These are phyloP conservation scores for Ophioceras dolichostomum DNA, from an alignment of 2,329 filamentous ascomycete species.

Conservation along the genomic window DNA sequence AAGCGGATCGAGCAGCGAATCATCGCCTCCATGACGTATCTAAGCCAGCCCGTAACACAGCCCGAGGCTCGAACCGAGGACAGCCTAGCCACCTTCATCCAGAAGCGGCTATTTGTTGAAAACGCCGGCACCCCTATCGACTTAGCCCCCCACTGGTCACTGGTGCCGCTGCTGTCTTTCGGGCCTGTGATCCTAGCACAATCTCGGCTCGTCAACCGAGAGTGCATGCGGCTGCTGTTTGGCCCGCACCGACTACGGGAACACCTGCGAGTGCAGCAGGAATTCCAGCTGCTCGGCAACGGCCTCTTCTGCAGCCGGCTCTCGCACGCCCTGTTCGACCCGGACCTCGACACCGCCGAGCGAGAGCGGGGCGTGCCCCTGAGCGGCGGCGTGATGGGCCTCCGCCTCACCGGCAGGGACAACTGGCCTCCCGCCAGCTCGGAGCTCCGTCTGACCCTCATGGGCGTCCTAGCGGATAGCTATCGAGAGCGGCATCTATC, in stretches of 20 bases:
- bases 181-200: constrained; percentile 63
- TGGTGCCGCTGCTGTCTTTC: constrained; percentile 61
- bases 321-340: constrained; percentile 73
- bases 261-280: constrained; percentile 63
- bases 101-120: constrained; percentile 24
- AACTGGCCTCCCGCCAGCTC: constrained; percentile 92
- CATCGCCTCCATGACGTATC: constrained; percentile 32
- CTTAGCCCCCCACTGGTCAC: constrained; percentile 43
- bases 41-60: constrained; percentile 22
- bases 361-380: constrained; percentile 53
- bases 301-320: constrained; percentile 72
- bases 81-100: constrained; percentile 26
- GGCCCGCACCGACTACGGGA: constrained; percentile 55
- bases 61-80: constrained; percentile 17
- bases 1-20: constrained; percentile 20
- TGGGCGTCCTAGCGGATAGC: constrained; percentile 71
- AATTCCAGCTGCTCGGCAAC: constrained; percentile 76
- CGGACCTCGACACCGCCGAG: constrained; percentile 70
- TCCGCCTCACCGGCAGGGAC: constrained; percentile 68
- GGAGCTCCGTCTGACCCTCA: constrained; percentile 78
- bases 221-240: constrained; percentile 66
- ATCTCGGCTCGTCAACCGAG: constrained; percentile 62
- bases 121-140: constrained; percentile 8
- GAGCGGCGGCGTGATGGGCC: constrained; percentile 62
- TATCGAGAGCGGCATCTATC: constrained; percentile 36